A percentile compares a stretch with the other conserved stretches of the same genome.
Conservation (phyloP, 345 rosid species). For the Lepidium sativum region DNA sequence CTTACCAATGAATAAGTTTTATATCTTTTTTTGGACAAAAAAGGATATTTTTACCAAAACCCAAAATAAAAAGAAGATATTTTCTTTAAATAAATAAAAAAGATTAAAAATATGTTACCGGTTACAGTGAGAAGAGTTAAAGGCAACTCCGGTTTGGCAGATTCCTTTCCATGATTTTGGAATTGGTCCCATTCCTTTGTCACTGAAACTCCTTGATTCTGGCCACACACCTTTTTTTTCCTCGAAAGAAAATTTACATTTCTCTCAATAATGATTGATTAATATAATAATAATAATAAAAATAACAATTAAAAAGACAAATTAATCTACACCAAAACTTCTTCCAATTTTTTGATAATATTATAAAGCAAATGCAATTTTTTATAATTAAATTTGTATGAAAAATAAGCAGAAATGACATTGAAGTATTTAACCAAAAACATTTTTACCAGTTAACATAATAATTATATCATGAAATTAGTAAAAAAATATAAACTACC, state of each 20-base stretch:
- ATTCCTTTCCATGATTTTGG: constrained; percentile 88
- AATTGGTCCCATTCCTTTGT: constrained; percentile 66
- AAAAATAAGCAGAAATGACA: too few species aligned
- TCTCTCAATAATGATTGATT: not conserved
- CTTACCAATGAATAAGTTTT: not conserved
- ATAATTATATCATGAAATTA: not conserved
- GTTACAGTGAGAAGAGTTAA: constrained; percentile 69
- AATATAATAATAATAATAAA: too few species aligned
- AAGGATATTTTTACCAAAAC: not conserved
- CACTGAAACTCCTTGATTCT: constrained; percentile 72
- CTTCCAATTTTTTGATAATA: too few species aligned
- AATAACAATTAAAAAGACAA: too few species aligned
- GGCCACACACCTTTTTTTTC: constrained; percentile 75
- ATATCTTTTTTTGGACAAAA: not conserved
- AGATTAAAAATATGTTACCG: constrained; percentile 26
- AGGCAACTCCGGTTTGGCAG: constrained; percentile 63
- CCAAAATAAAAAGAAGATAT: not conserved
- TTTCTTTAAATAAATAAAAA: not conserved
- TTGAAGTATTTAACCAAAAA: too few species aligned
- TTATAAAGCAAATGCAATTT: too few species aligned
- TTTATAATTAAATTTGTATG: too few species aligned
- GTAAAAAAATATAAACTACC: not conserved
- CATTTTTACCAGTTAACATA: too few species aligned
- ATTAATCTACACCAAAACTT: too few species aligned
- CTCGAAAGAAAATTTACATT: not conserved